A percentile compares a stretch with the other conserved stretches of the same genome.
Conservation (phyloP, 2,329 filamentous ascomycete genomes). For the Trichoderma endophyticum region DNA sequence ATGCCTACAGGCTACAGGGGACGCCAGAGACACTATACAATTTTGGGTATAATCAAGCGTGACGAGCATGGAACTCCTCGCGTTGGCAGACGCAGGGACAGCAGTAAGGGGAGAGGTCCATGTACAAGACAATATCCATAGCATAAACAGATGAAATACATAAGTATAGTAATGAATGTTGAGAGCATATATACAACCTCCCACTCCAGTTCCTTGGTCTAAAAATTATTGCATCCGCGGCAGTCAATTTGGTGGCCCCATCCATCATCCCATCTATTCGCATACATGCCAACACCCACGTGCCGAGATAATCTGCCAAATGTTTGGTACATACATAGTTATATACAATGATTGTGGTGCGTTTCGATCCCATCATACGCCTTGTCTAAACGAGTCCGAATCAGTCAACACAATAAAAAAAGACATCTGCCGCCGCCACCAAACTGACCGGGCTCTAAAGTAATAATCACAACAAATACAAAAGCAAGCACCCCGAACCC, state of each 20-base stretch:
- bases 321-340: background rate
- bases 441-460: background rate
- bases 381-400: background rate
- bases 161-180: background rate
- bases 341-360: constrained; percentile 14
- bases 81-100: background rate
- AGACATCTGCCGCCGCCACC: background rate
- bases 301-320: background rate
- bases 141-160: background rate
- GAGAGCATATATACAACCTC: background rate
- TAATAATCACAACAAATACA: background rate
- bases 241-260: constrained; percentile 13
- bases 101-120: background rate
- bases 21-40: background rate
- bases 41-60: background rate
- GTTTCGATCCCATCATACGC: constrained; percentile 10
- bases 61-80: background rate
- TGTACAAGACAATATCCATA: background rate
- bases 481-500: constrained; percentile 7
- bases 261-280: background rate
- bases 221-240: background rate
- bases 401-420: background rate
- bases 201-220: background rate
- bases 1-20: background rate
- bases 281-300: background rate